phyloP scores from a whole-genome alignment of 2,329 filamentous ascomycete genomes.

The Biscogniauxia marginata region DNA sequence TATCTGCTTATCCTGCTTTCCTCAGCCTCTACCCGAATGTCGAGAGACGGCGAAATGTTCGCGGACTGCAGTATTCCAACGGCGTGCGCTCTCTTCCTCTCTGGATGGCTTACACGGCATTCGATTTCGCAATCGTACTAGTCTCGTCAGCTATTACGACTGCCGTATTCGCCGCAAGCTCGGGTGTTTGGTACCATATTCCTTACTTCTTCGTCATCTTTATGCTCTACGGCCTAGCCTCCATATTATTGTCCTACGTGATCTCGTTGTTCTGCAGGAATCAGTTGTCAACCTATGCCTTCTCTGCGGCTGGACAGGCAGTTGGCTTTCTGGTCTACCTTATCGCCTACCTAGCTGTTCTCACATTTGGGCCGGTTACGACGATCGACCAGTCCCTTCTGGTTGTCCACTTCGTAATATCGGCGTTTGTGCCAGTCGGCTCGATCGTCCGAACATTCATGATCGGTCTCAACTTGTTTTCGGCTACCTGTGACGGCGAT shows the following conservation, averaged over 20 bases:
- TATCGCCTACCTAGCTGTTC: constrained; percentile 67
- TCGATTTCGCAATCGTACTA: constrained; percentile 77
- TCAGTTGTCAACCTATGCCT: constrained; percentile 81
- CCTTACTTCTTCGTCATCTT: constrained; percentile 82
- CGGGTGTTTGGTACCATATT: constrained; percentile 70
- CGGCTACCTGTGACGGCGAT: constrained; percentile 67
- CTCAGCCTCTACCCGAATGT: constrained; percentile 87
- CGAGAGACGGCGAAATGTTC: constrained; percentile 75
- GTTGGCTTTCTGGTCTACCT: constrained; percentile 70
- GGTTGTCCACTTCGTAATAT: constrained; percentile 73
- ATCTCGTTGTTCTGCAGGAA: constrained; percentile 77
- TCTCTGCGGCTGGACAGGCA: constrained; percentile 74
- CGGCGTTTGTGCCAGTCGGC: constrained; percentile 71
- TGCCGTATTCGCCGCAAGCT: constrained; percentile 65
- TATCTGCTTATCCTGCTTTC: constrained; percentile 79
- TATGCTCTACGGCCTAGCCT: constrained; percentile 75
- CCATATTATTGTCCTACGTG: constrained; percentile 74
- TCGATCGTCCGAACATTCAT: constrained; percentile 74
- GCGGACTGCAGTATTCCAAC: constrained; percentile 87
- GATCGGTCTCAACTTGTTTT: constrained; percentile 79
- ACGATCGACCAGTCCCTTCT: constrained; percentile 66
- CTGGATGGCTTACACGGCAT: constrained; percentile 79
- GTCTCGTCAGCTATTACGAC: constrained; percentile 63
- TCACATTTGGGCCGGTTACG: constrained; percentile 72
- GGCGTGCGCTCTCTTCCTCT: constrained; percentile 79